Base-by-base conservation (phyloP, 225 moss, liverwort and hornwort species). In the Pseudoscleropodium purum region DNA sequence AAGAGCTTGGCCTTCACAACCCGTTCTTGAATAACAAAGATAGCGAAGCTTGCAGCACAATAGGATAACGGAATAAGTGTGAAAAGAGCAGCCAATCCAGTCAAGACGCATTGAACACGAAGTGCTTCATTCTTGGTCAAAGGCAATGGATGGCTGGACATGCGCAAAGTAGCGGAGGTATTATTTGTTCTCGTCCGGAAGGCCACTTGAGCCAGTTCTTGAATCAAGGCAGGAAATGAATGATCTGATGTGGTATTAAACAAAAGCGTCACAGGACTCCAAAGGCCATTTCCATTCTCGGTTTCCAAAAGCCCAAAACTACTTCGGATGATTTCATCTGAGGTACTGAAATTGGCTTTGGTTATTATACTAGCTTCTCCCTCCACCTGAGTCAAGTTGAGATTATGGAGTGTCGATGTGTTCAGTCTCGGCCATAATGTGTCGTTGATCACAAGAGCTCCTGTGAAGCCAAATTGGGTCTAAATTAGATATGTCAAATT, bases 231-330 rank as follows among this genome's bases (percentile, higher is more conserved):
- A 79, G 98, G 98, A 75, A 97, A 83, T 11, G 98, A 90, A 86
- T 98, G 98, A 72, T 98, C 98, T 13, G 98, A 98, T 13, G 96
- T 96, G 76, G 95, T 96, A 33, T 98, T 98, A 30, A 96, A 95
- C 93, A 98, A 47, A 59, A 97, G 89, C 19, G 98, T 98, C 72
- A 97, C 45, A 54, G 94, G 78, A 85, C 95, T 95, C 84, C 80
- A 61, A 54, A 98, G 61, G 23, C 96, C 98, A 69, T 77, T 89
- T 30, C 96, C 96, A 90, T 91, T 90, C 57, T 83, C 88, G 23
- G 95, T 94, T 79, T 92, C 92, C n/a, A 92, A 85, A 19, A 69
- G 86, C 41, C 70, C 91, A 13, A 84, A 83, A 69, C 92, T 56
- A 67, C 63, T 89, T 87, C 90, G 92, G 26, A 93, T 57, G 23